Evolutionary conservation across 2,329 filamentous ascomycete genomes (phyloP), one percentile per base, ranked within the genome.

Genomic region (Ophiosphaerella korrae): DNA sequence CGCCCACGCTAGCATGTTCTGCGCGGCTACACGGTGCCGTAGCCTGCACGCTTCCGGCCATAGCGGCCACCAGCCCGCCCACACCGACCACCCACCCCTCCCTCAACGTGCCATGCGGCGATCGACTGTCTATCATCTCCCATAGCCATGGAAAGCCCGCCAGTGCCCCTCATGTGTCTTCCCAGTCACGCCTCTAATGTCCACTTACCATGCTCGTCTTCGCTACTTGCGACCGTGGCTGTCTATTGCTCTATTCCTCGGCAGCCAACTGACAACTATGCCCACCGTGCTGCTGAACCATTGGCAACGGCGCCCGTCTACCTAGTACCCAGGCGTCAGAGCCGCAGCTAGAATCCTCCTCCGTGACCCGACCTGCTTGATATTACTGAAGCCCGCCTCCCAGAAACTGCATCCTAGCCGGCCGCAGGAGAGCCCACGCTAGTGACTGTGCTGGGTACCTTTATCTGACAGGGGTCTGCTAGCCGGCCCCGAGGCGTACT

Each of bases 401-500:
- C 56, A 57, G 58, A 55, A 58, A 49, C 52, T 50, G 46, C 46
- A 60, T 58, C 62, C 60, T 58, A 52, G 57, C 54, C 56, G 55
- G 56, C 59, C 63, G 57, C 60, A 58, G 57, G 42, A 52, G 53
- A 57, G 58, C 57, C 62, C 64, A 48, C 55, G 60, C 63, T 68
- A 67, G 57, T 52, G 48, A 50, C 52, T 58, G 54, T 53, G 61
- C 58, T 64, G 65, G 60, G 59, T 63, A 65, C 55, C 55, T 63
- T 54, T 45, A 51, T 41, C 37, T 50, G 48, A 55, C 66, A 68
- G 63, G 66, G 64, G 57, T 66, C 52, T 41, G 50, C 57, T 60
- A 63, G 63, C 60, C 48, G 55, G 45, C 67, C 58, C 45, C 65
- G 64, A 68, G 67, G 68, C 68, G 67, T 67, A 71, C 63, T 68